Percentiles rank a stretch among this genome's conserved stretches.
phyloP scores from a whole-genome alignment of 441 rosid genomes.

The Cnidoscolus chayamansa region DNA sequence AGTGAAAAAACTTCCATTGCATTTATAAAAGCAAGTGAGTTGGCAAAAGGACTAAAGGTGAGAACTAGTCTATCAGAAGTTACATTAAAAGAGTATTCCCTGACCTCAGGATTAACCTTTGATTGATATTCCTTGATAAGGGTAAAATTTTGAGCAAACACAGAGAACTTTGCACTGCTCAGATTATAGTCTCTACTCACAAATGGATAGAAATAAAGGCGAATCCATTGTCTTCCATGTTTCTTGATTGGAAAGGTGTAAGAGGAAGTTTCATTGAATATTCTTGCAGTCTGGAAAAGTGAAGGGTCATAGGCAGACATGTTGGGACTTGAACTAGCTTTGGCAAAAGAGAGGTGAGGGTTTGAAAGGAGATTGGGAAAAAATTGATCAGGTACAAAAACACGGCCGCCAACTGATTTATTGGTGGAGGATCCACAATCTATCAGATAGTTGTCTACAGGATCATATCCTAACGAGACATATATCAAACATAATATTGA shows the following conservation, averaged over 20 bases:
- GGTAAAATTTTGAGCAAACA: slow-evolving; percentile 61
- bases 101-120: slow-evolving; percentile 31
- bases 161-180: slow-evolving; percentile 63
- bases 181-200: slow-evolving; percentile 34
- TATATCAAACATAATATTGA: slow-evolving; percentile 30
- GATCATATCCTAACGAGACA: slow-evolving; percentile 43
- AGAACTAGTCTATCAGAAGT: slow-evolving; percentile 42
- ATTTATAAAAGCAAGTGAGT: slow-evolving; percentile 64
- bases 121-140: slow-evolving; percentile 49
- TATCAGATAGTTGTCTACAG: slow-evolving; percentile 49
- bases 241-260: slow-evolving; percentile 49
- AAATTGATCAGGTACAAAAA: slow-evolving; percentile 49
- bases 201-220: slow-evolving; percentile 72
- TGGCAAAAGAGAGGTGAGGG: slow-evolving; percentile 22
- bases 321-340: slow-evolving; percentile 28
- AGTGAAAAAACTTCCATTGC: slow-evolving; percentile 73
- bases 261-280: slow-evolving; percentile 40
- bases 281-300: slow-evolving; percentile 55
- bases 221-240: slow-evolving; percentile 60
- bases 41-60: slow-evolving; percentile 42
- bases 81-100: slow-evolving; percentile 57
- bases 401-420: slow-evolving; percentile 40
- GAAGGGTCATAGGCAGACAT: slow-evolving; percentile 34
- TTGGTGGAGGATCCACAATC: slow-evolving; percentile 64
- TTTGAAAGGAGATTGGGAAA: slow-evolving; percentile 34